Evolutionary conservation across 2,329 filamentous ascomycete species (phyloP).

Genomic region (Penicillium oxalicum): DNA sequence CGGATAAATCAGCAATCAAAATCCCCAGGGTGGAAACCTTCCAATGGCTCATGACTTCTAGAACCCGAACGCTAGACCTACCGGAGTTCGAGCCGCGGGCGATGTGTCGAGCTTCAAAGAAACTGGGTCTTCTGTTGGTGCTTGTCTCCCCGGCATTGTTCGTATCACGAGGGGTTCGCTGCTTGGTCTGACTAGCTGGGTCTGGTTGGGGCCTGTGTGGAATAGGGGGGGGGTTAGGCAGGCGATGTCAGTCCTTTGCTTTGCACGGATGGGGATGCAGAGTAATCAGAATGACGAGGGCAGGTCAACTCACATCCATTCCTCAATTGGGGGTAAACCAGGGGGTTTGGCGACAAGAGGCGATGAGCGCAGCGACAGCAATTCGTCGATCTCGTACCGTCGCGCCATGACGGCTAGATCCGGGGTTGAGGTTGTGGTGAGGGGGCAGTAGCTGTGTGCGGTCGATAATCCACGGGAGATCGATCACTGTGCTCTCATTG

Average conservation of each 20-base stretch:
- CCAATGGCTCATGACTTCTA: not conserved
- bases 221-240: conserved; percentile 5
- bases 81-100: conserved; percentile 46
- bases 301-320: conserved; percentile 72
- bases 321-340: conserved; percentile 73
- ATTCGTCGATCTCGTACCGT: conserved; percentile 70
- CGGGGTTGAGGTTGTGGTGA: conserved; percentile 4
- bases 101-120: conserved; percentile 41
- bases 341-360: conserved; percentile 77
- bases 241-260: conserved; percentile 11
- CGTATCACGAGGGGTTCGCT: conserved; percentile 31
- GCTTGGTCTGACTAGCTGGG: conserved; percentile 35
- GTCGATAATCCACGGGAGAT: conserved; percentile 19
- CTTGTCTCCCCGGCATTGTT: conserved; percentile 30
- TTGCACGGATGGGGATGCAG: conserved; percentile 1
- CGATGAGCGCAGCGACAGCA: conserved; percentile 71
- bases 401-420: conserved; percentile 35
- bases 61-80: conserved; percentile 27
- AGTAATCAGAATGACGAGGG: conserved; percentile 5
- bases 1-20: conserved; percentile 13
- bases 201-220: conserved; percentile 38
- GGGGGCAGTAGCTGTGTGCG: conserved; percentile 12
- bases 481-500: conserved; percentile 28
- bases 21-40: not conserved
- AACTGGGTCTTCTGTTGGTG: conserved; percentile 33